Percentiles rank a stretch among this genome's conserved stretches.
phyloP scores from a whole-genome alignment of 331 rosid genomes.

The Acacia pycnantha region DNA sequence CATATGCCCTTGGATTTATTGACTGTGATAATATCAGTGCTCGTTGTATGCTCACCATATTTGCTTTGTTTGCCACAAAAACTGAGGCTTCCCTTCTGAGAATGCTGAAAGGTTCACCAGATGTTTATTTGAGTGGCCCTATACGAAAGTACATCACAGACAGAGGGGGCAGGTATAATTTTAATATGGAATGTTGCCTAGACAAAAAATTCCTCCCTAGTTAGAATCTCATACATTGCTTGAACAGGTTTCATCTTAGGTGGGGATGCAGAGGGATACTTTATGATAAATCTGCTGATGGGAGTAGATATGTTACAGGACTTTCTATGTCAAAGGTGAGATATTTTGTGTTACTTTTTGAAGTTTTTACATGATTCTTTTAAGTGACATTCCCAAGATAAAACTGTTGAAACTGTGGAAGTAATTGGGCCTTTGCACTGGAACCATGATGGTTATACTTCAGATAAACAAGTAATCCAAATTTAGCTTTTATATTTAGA shows the following conservation, averaged over 20 bases:
- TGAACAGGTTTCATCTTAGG: slow-evolving; percentile 93
- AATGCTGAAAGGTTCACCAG: slow-evolving; percentile 99
- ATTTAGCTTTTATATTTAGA: neutral
- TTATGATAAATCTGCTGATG: slow-evolving; percentile 71
- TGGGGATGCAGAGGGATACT: slow-evolving; percentile 97
- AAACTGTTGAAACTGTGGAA: neutral
- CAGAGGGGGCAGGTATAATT: slow-evolving; percentile 85
- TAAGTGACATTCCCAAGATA: slow-evolving; percentile 15
- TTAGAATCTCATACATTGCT: slow-evolving; percentile 33
- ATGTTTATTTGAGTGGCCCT: slow-evolving; percentile 93
- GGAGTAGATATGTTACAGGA: slow-evolving; percentile 67
- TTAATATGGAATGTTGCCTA: slow-evolving; percentile 4
- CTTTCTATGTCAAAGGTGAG: slow-evolving; percentile 83
- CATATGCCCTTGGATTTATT: slow-evolving; percentile 98
- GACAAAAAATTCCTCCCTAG: slow-evolving; percentile 28
- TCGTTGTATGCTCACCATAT: slow-evolving; percentile 99
- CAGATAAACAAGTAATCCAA: neutral
- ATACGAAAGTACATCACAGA: slow-evolving; percentile 86
- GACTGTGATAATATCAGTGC: slow-evolving; percentile 99
- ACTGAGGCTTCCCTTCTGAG: slow-evolving; percentile 97
- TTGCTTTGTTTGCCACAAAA: slow-evolving; percentile 94
- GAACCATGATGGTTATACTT: neutral
- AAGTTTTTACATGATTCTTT: slow-evolving; percentile 5
- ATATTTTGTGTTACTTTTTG: slow-evolving; percentile 8
- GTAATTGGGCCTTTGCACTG: neutral